Evolutionary conservation across 2,329 filamentous ascomycete genomes (phyloP), one percentile per base, ranked within the genome.

Genomic region (Ceratocystis eucalypticola): DNA sequence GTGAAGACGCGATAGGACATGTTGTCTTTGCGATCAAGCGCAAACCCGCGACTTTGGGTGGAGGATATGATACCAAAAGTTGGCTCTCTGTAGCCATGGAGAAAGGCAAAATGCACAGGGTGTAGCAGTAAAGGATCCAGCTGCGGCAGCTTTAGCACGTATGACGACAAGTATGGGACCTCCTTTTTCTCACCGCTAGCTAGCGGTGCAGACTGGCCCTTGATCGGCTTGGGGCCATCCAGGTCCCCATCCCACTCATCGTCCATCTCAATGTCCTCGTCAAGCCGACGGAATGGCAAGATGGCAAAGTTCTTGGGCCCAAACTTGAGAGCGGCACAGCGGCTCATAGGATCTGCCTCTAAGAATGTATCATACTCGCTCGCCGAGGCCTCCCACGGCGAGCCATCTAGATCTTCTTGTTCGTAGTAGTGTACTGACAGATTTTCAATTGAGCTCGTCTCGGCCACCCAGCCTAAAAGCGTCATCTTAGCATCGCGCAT

Each of bases 381-480:
- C 72, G 95, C 78, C 66, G 88, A 83, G 64, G 88, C 82, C 63
- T 88, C 86, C 88, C 91, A 96, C 0, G 93, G 92, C 69, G 85
- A 88, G 65, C 88, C 86, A 70, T 88, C 85, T 69, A 93, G 80
- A 73, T 96, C 92, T 73, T 96, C 92, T 74, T 94, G 89, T 75
- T 99, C 94, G 77, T 97, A 99, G 80, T 92, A 97, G 78, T 99
- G 94, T 72, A 99, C 93, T 64, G 93, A 97, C 69, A 94, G 84
- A 65, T 93, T 97, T 71, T 88, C 86, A 71, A 97, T 86, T 64
- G 84, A 84, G 75, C 89, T 82, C 70, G 84, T 85, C 74, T 88
- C 85, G 7, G 90, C 86, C 74, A 97, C 90, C 94, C 94, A 99
- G 77, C 96, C 90, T 66, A 96, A 82, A 75, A 99, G 80, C 75